phyloP scores from a whole-genome alignment of 805 yeast genomes.

The Cyberlindnera xylosilytica region DNA sequence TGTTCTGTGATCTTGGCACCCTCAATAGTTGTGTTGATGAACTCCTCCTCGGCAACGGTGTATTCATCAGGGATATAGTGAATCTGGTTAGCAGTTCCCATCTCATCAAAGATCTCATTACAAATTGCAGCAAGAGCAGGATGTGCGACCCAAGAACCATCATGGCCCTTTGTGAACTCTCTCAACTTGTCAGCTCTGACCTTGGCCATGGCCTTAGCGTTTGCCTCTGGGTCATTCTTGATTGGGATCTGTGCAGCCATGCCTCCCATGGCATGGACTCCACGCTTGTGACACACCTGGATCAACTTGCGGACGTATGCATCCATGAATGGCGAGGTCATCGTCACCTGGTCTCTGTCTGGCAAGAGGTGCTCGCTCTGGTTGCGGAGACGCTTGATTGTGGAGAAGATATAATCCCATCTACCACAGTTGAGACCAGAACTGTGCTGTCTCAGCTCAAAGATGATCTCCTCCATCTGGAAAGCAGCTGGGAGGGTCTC shows the following conservation, averaged over 20 bases:
- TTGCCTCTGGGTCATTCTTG: constrained; percentile 62
- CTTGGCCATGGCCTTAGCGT: constrained; percentile 64
- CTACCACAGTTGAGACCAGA: constrained; percentile 85
- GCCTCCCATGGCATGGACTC: constrained; percentile 87
- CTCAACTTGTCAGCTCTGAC: constrained; percentile 74
- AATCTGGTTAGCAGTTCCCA: constrained; percentile 84
- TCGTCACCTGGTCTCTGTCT: constrained; percentile 75
- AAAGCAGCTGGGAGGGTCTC: constrained; percentile 84
- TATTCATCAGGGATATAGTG: constrained; percentile 47
- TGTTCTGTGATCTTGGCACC: constrained; percentile 62
- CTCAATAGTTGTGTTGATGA: constrained; percentile 61
- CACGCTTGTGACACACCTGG: constrained; percentile 70
- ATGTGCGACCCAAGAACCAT: constrained; percentile 89
- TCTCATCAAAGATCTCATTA: constrained; percentile 65
- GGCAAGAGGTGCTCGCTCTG: constrained; percentile 66
- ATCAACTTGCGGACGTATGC: constrained; percentile 73
- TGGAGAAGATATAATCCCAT: constrained; percentile 85
- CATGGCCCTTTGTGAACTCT: constrained; percentile 77
- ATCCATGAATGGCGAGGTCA: constrained; percentile 80
- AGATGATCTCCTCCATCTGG: constrained; percentile 83
- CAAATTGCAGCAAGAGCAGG: constrained; percentile 79
- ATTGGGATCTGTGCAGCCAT: constrained; percentile 89
- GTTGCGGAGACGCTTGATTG: constrained; percentile 72
- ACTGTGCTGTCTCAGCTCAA: constrained; percentile 71
- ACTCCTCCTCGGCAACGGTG: constrained; percentile 53